Evolutionary conservation across 352 stramenopile species (phyloP).

Genomic region (Aphanomyces astaci): DNA sequence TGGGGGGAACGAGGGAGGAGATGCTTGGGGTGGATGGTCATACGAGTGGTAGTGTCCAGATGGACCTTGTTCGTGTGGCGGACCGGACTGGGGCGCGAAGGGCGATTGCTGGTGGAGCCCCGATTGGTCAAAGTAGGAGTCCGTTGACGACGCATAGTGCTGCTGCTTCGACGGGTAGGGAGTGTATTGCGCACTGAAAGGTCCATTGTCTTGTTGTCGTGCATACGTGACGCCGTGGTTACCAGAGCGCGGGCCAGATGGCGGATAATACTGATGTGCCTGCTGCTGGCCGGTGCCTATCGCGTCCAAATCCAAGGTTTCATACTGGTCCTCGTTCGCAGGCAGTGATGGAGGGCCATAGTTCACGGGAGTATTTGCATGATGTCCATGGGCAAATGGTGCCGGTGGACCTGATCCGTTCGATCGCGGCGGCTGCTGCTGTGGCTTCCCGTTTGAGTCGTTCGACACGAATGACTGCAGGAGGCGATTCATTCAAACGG

Average conservation of each 20-base stretch:
- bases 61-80: background rate
- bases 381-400: background rate
- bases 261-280: background rate
- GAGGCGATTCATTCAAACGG: background rate
- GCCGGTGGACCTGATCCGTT: background rate
- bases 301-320: slow-evolving; percentile 1
- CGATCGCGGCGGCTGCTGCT: background rate
- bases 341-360: background rate
- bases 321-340: slow-evolving; percentile 1
- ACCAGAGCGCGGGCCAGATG: background rate
- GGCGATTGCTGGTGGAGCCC: background rate
- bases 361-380: background rate
- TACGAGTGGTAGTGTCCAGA: background rate
- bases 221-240: background rate
- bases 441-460: background rate
- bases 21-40: background rate
- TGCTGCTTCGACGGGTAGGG: background rate
- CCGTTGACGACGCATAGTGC: background rate
- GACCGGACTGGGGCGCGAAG: background rate
- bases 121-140: background rate
- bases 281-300: background rate
- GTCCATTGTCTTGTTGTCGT: background rate
- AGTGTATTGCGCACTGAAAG: background rate
- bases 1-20: background rate
- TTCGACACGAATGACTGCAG: background rate